Evolutionary conservation across 1,284 basidiomycete genomes (phyloP).

Genomic region (Ceraceosorus guamensis): DNA sequence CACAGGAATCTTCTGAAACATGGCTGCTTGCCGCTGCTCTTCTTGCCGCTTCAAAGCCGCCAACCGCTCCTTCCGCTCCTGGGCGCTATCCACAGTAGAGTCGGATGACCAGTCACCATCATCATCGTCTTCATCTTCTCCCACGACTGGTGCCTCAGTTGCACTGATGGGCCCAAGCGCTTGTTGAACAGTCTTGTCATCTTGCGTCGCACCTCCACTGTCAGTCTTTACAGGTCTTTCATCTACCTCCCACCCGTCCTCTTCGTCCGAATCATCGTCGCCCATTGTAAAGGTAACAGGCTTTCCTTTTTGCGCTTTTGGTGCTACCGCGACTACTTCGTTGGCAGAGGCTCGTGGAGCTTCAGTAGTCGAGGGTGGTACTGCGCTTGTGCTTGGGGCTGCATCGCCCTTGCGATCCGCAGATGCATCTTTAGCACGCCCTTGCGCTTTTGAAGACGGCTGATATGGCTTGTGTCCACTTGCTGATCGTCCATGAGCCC

Average conservation of each 20-base stretch:
- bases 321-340: background rate
- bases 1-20: slow-evolving; percentile 70
- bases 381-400: too few relatives aligned
- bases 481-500: too few relatives aligned
- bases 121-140: slow-evolving; percentile 1
- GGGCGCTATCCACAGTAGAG: slow-evolving; percentile 44
- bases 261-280: slow-evolving; percentile 29
- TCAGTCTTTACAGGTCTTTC: slow-evolving; percentile 7
- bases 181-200: too few relatives aligned
- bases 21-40: slow-evolving; percentile 62
- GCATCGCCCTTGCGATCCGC: too few relatives aligned
- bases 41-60: slow-evolving; percentile 54
- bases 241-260: slow-evolving; percentile 27
- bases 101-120: slow-evolving; percentile 46
- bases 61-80: slow-evolving; percentile 34
- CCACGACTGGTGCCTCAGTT: background rate
- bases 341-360: too few relatives aligned
- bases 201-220: too few relatives aligned
- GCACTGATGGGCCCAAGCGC: background rate
- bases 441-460: too few relatives aligned
- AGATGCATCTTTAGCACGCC: too few relatives aligned
- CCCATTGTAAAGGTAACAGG: slow-evolving; percentile 42
- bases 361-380: too few relatives aligned
- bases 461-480: too few relatives aligned
- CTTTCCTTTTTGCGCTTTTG: background rate